These are phyloP conservation scores for Paraglomus brasilianum DNA, from an alignment of 192 early-diverging fungal genomes.

Conservation along the genomic window DNA sequence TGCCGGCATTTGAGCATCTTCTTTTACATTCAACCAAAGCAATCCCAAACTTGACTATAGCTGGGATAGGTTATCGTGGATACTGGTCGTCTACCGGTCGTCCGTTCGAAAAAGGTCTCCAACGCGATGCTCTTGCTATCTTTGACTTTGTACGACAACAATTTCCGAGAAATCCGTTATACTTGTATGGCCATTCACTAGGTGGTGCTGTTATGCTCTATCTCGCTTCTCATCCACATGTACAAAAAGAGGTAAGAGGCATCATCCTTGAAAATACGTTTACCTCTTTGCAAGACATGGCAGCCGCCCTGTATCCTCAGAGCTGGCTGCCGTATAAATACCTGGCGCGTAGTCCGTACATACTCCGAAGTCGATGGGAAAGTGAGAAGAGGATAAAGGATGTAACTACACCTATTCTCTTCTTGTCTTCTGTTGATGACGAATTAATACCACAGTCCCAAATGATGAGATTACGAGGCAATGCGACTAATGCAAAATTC, in stretches of 20 bases:
- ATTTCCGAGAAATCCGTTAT: slow-evolving; percentile 29
- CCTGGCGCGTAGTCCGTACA: slow-evolving; percentile 28
- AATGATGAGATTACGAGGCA: slow-evolving; percentile 35
- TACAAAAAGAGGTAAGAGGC: slow-evolving; percentile 27
- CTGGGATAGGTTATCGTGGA: slow-evolving; percentile 41
- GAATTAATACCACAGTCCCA: slow-evolving; percentile 42
- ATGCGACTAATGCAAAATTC: slow-evolving; percentile 8
- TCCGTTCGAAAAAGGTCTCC: slow-evolving; percentile 38
- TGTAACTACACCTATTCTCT: slow-evolving; percentile 35
- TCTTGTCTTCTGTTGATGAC: slow-evolving; percentile 41
- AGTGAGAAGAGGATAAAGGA: slow-evolving; percentile 24
- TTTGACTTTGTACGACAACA: slow-evolving; percentile 18
- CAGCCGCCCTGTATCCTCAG: slow-evolving; percentile 36
- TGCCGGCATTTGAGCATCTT: slow-evolving; percentile 34
- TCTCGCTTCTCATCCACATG: slow-evolving; percentile 29
- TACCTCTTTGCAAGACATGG: slow-evolving; percentile 42
- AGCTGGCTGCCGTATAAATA: slow-evolving; percentile 41
- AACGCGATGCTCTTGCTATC: slow-evolving; percentile 36
- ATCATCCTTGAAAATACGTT: slow-evolving; percentile 49
- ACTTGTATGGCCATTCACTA: slow-evolving; percentile 42
- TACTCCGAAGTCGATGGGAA: slow-evolving; percentile 42
- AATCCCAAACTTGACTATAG: slow-evolving; percentile 32
- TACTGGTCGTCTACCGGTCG: slow-evolving; percentile 39
- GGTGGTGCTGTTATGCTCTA: slow-evolving; percentile 41
- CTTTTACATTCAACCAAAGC: neutral